A percentile compares a stretch with the other conserved stretches of the same genome.
phyloP scores from a whole-genome alignment of 768 basidiomycete genomes.

The Lentinus tigrinus region DNA sequence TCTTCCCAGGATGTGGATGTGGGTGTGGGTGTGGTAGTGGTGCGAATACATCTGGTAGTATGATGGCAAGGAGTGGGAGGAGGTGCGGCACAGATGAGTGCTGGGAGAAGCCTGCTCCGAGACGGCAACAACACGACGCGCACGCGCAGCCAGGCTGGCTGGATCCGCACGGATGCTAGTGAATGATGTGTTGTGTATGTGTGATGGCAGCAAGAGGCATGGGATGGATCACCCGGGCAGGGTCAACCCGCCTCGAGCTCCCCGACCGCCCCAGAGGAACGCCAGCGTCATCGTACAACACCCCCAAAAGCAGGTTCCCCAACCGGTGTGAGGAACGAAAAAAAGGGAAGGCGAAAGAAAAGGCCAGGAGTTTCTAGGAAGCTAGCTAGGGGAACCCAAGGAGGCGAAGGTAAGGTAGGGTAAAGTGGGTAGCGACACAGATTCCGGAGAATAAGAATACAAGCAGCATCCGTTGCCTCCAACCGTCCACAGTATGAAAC shows the following conservation, averaged over 20 bases:
- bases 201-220: constrained; percentile 3
- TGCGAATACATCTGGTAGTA: background rate
- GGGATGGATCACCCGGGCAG: constrained; percentile 12
- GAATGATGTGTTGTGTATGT: background rate
- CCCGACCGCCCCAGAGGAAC: constrained; percentile 9
- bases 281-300: constrained; percentile 18
- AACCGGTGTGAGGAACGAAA: constrained; percentile 6
- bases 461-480: constrained; percentile 17
- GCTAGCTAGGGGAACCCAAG: background rate
- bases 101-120: constrained; percentile 12
- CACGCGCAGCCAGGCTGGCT: background rate
- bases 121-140: constrained; percentile 1
- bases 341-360: constrained; percentile 1
- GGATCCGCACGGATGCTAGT: background rate
- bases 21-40: constrained; percentile 1
- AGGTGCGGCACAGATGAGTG: background rate
- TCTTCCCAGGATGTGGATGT: constrained; percentile 5
- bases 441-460: constrained; percentile 20
- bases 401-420: background rate
- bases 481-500: constrained; percentile 14
- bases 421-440: constrained; percentile 4
- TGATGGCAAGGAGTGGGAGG: constrained; percentile 13
- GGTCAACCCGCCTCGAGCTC: constrained; percentile 16
- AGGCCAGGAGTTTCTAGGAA: constrained; percentile 4
- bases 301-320: constrained; percentile 13